Evolutionary conservation across 23 red algal genomes (phyloP), one percentile per base, ranked within the genome.

Genomic region (Cyanidiococcus yangmingshanensis): DNA sequence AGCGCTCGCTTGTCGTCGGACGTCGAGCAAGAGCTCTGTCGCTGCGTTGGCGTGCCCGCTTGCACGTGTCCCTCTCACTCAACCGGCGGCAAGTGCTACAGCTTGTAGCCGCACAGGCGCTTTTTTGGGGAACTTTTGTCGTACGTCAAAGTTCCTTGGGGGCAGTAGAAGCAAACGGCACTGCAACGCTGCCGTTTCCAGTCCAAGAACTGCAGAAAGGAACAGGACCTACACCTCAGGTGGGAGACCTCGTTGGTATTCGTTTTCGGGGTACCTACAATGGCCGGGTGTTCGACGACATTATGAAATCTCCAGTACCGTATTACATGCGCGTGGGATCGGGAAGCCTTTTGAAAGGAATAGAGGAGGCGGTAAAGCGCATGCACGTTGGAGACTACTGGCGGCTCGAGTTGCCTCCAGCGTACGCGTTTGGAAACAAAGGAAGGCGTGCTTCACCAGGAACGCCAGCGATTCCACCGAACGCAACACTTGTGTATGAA

Each of bases 281-380:
- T 79, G 94, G 82, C 34, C 83, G 85, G 31, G 92, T 90, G 1
- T 96, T 96, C 57, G 88, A 98, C 58, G 89, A 98, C 71, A 67
- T 91, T 7, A 87, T 98, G 82, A 77, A 80, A 30, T 74, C 82
- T 25, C 17, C 79, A 17, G 68, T 79, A 57, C 88, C 94, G 0
- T 98, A 87, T 77, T 98, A 87, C 77, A 85, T 86, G 30, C 87
- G 94, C 37, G 85, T 87, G 1, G 94, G 94, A 12, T 85, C 80
- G 15, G 82, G 77, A 0, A 79, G 37, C 58, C 79, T 91, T 54
- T 76, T 98, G 1, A 68, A 83, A 85, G 94, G 94, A 50, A 29
- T 98, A 38, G 85, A 91, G 76, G 94, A 98, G 57, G 83, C 84
- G 1, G 81, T 98, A 7, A 38, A 83, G 29, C 41, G 84, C 51